Evolutionary conservation across 495 filamentous ascomycete species (phyloP).

Genomic region (Penicillium bovifimosum): DNA sequence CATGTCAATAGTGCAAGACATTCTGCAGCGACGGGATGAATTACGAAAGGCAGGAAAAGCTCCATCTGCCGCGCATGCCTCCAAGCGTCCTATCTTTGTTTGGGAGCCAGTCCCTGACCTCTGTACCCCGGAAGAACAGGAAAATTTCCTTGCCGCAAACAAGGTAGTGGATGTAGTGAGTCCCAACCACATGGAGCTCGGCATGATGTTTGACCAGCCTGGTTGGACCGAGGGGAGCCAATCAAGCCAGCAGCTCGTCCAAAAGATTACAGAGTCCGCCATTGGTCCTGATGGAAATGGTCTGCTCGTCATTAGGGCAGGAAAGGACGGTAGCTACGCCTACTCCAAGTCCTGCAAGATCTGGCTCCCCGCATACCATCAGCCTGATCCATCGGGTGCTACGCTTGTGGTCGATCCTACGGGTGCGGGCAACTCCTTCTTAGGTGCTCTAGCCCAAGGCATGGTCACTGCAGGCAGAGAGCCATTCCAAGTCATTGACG

Average conservation of each 20-base stretch:
- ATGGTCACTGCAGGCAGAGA: slow-evolving; percentile 52
- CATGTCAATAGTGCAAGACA: slow-evolving; percentile 60
- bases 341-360: slow-evolving; percentile 31
- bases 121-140: slow-evolving; percentile 69
- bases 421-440: slow-evolving; percentile 90
- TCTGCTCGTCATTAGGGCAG: slow-evolving; percentile 49
- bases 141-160: slow-evolving; percentile 64
- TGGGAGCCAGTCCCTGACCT: slow-evolving; percentile 95
- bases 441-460: slow-evolving; percentile 76
- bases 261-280: slow-evolving; percentile 51
- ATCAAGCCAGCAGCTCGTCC: slow-evolving; percentile 46
- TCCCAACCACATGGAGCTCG: slow-evolving; percentile 84
- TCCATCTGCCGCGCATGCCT: slow-evolving; percentile 19
- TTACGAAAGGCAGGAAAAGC: slow-evolving; percentile 25
- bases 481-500: slow-evolving; percentile 32
- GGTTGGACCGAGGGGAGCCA: slow-evolving; percentile 45
- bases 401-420: slow-evolving; percentile 79
- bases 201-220: slow-evolving; percentile 64
- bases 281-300: slow-evolving; percentile 43
- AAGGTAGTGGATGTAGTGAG: slow-evolving; percentile 77
- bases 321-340: slow-evolving; percentile 56
- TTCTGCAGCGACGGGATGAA: slow-evolving; percentile 46
- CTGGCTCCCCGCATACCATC: slow-evolving; percentile 56
- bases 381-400: slow-evolving; percentile 26
- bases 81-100: slow-evolving; percentile 62